Base-by-base conservation (phyloP, 805 yeast genomes). In the Yarrowia porcina region DNA sequence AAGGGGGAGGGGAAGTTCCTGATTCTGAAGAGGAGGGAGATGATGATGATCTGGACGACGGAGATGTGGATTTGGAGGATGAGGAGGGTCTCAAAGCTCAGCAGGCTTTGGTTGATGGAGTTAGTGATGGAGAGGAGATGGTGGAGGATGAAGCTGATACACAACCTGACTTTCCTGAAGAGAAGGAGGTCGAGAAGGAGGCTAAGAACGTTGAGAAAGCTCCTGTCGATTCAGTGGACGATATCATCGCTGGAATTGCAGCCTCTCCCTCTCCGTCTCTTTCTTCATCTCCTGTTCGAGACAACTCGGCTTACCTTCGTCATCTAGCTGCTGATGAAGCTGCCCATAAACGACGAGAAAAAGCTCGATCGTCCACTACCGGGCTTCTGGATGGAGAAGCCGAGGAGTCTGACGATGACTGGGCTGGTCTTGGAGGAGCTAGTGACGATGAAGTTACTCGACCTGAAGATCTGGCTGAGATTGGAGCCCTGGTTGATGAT, bases 1-100 rank as follows among this genome's bases (percentile, higher is more conserved):
- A 93, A 3, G 52, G 35, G 17, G 9, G 28, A 25, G 28, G 28
- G 77, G 83, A 97, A 73, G 79, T 93, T 65, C 87, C 93, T 66
- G 97, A 54, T 20, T 54, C 61, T 3, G 60, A 38, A 8, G 41
- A 32, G 9, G 44, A 52, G 12, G 33, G 7, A 5, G 44, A 39
- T 6, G 44, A 54, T 10, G 44, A 18, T 8, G 20, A 49, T 23
- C 3, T 23, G 23, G 33, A 45, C 12, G 61, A 54, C 12, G 61
- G 38, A 28, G 61, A 5, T 25, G 8, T 25, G 28, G 28, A 25
- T 25, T 4, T 8, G 4, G 8, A 5, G 28, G 28, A 25, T 25
- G 28, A 25, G 28, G 28, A 25, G 8, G 50, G 50, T 28, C 35
- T 45, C 1, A 33, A 17, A 5, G 60, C 42, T 13, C 42, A 25